Base-by-base conservation (phyloP, 2,329 filamentous ascomycete species). In the Ophiognomonia clavigignenti-juglandacearum region DNA sequence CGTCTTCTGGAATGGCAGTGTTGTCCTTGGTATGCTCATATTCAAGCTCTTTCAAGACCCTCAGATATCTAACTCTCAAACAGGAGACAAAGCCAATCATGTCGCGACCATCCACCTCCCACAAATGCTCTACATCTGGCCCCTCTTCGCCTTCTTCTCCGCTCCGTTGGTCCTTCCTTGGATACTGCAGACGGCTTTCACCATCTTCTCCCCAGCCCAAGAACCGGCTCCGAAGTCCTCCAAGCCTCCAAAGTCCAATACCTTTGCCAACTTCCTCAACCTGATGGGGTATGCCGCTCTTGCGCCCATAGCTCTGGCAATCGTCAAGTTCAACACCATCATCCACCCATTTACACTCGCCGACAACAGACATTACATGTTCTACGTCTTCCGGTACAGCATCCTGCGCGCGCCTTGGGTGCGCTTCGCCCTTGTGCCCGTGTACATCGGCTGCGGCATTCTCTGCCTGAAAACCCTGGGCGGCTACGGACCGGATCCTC, bases 311-410 rank as follows among this genome's bases (percentile, higher is more conserved):
- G 35, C 35, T 23, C 29, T 52, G 4, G 39, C 61, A 11, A 63
- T 82, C 18, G 82, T 96, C 20, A 78, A 80, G 53, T 85, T 79
- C 74, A 97, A 96, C 73, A 98, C 93, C 27, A 85, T 96, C 53
- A 80, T 97, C 36, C 93, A 98, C 61, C 92, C 93, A 0, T 98
- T 97, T 63, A 96, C 91, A 0, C 77, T 97, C 1, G 93, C 93
- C 27, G 93, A 98, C 65, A 98, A 98, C 65, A 77, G 93, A 3
- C 93, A 98, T 64, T 98, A 96, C 70, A 85, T 95, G 64, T 98
- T 98, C 66, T 98, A 98, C 68, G 73, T 95, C 51, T 98, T 98
- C 72, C 83, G 90, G 1, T 82, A 90, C 59, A 83, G 86, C 6
- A 83, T 97, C 31, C 77, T 86, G 3, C 75, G 75, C 6, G 78